Percentiles rank a stretch among this genome's conserved stretches.
Conservation (phyloP, 106 monocot genomes). For the Phalaenopsis aphrodite region DNA sequence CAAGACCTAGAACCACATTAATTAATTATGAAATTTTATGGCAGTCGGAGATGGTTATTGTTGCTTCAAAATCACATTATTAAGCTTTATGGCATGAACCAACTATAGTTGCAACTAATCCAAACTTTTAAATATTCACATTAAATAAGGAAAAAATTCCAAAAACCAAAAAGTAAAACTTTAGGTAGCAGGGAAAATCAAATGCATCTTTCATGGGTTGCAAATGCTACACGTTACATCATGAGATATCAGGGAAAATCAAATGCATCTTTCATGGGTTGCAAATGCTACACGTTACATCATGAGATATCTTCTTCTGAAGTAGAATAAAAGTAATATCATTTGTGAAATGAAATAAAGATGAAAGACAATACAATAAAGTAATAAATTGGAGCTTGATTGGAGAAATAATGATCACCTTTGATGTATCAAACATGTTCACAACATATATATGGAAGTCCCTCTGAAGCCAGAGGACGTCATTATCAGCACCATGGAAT, state of each 20-base stretch:
- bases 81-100: no score
- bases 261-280: background rate
- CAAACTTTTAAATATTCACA: no score
- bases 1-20: no score
- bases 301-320: background rate
- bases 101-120: no score
- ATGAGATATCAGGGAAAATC: background rate
- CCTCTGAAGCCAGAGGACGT: constrained; percentile 93
- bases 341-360: background rate
- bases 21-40: no score
- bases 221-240: background rate
- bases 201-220: background rate
- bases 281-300: background rate
- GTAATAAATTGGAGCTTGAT: background rate
- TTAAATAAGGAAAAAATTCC: no score
- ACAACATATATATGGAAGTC: constrained; percentile 95
- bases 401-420: constrained; percentile 23
- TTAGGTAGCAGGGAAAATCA: no score
- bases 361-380: background rate
- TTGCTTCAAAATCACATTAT: no score
- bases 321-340: constrained; percentile 1
- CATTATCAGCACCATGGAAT: constrained; percentile 95
- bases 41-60: no score
- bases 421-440: constrained; percentile 95
- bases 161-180: no score